Conservation (phyloP, 305 asterid genomes). For the Fraxinus latifolia region DNA sequence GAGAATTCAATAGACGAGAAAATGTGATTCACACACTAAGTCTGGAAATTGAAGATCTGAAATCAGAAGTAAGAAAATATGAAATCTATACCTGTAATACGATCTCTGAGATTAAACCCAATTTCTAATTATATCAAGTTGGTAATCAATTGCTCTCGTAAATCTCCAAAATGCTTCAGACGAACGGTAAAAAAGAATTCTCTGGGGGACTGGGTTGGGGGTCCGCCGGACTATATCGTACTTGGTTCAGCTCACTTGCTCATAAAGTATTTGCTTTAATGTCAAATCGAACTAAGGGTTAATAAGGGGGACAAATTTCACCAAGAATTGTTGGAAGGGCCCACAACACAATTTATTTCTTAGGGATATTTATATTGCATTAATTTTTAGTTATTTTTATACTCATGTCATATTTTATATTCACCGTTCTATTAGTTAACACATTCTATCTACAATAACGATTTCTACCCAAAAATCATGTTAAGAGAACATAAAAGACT, state of each 20-base stretch:
- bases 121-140: not conserved
- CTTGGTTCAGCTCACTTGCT: not conserved
- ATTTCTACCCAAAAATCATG: not conserved
- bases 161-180: slow-evolving; percentile 7
- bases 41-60: not conserved
- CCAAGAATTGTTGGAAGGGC: not conserved
- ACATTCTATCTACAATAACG: not conserved
- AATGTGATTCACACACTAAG: not conserved
- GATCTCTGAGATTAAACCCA: slow-evolving; percentile 11
- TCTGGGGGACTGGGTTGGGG: not conserved
- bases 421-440: no score
- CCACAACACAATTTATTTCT: not conserved
- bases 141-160: slow-evolving; percentile 14
- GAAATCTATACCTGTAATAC: slow-evolving; percentile 14
- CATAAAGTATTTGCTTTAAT: not conserved
- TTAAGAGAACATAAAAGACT: not conserved
- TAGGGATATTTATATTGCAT: not conserved
- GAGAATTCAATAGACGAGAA: not conserved
- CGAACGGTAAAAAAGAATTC: not conserved
- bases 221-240: not conserved
- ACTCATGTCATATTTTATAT: not conserved
- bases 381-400: no score
- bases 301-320: not conserved
- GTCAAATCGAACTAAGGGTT: not conserved
- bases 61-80: not conserved